Percentiles rank a stretch among this genome's conserved stretches.
Conservation (phyloP, 78 protist genomes). For the Polysphondylium violaceum region DNA sequence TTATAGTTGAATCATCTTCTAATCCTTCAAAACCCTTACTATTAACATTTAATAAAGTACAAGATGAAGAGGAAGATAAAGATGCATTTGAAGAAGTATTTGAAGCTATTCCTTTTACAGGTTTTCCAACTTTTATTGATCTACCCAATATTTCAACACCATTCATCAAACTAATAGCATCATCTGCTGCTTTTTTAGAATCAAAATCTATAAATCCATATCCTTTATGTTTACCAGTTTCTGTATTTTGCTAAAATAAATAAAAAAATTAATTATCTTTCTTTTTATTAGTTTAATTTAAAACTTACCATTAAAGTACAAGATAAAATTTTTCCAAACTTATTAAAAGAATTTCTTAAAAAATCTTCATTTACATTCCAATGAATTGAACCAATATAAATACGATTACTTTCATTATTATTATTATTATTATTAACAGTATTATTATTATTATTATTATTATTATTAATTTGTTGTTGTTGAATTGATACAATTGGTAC, state of each 20-base stretch:
- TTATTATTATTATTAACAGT: neutral
- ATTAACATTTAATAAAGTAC: constrained; percentile 1
- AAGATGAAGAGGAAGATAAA: neutral
- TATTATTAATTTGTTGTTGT: neutral
- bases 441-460: neutral
- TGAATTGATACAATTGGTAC: neutral
- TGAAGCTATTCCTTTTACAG: neutral
- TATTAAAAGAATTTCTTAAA: constrained; percentile 34
- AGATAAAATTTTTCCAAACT: constrained; percentile 48
- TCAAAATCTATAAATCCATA: constrained; percentile 74
- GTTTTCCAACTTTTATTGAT: constrained; percentile 64
- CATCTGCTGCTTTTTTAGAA: constrained; percentile 62
- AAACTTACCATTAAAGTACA: constrained; percentile 31
- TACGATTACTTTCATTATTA: constrained; percentile 25
- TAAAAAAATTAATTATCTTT: neutral
- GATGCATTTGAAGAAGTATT: too few species aligned
- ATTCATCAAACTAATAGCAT: constrained; percentile 57
- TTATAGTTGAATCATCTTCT: constrained; percentile 22
- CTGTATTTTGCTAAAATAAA: constrained; percentile 39
- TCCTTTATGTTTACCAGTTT: constrained; percentile 63
- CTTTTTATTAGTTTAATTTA: neutral
- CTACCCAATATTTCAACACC: constrained; percentile 65
- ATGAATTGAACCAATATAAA: constrained; percentile 62
- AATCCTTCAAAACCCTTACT: too few species aligned
- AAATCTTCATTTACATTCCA: constrained; percentile 72